Base-by-base conservation (phyloP, 2,329 filamentous ascomycete genomes). In the Amauroascus verrucosus region DNA sequence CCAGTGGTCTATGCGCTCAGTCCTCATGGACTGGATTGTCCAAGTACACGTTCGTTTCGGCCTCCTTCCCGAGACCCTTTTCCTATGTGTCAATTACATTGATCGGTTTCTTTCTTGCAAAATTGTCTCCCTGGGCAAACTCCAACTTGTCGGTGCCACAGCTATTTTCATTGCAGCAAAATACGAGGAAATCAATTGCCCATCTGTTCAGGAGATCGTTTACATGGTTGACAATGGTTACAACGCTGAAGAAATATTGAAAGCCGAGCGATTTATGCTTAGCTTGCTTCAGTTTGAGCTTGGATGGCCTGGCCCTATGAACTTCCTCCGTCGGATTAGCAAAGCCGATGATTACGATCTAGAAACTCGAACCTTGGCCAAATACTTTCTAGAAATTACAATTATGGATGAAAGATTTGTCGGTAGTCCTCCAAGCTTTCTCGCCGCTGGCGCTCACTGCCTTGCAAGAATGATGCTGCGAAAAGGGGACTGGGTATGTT, bases 341-440 rank as follows among this genome's bases (percentile, higher is more conserved):
- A 97, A 97, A 75, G 93, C 93, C 13, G 93, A 98, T 66, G 89
- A 96, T 65, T 98, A 97, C 65, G 90, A 98, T 65, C 76, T 95
- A 45, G 91, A 98, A 72, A 96, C 91, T 9, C 82, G 93, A 35
- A 97, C 93, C 4, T 75, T 98, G 52, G 89, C 93, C 62, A 98
- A 98, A 73, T 98, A 98, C 72, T 96, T 98, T 71, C 77, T 98
- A 24, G 93, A 98, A 69, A 80, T 97, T 53, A 94, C 89, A 35
- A 84, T 97, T 67, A 96, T 97, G 89, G 93, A 98, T 66, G 90
- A 97, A 75, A 86, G 91, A 18, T 97, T 98, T 64, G 88, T 98
- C 33, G 88, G 86, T 24, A 88, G 85, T 62, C 86, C 88, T 30
- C 87, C 91, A 1, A 96, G 90, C 76, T 97, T 88, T 67, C 74